Conservation (phyloP, 2,329 filamentous ascomycete genomes). For the Nemania serpens region DNA sequence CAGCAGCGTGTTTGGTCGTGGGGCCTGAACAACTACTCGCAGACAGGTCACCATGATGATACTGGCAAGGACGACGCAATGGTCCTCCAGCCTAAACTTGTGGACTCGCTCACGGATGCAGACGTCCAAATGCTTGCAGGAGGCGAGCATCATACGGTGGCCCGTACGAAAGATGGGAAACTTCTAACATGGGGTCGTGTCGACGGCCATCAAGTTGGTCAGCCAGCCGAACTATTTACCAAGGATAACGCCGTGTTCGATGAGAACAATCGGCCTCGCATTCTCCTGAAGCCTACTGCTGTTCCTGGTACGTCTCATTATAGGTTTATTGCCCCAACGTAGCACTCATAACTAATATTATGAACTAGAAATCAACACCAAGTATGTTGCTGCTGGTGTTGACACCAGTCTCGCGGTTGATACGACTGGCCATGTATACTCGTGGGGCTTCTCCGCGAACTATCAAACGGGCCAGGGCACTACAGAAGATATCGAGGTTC, state of each 20-base stretch:
- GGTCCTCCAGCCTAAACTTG: slow-evolving; percentile 71
- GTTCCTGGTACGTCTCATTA: slow-evolving; percentile 54
- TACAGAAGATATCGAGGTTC: slow-evolving; percentile 77
- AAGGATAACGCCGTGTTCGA: slow-evolving; percentile 67
- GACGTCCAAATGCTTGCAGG: slow-evolving; percentile 72
- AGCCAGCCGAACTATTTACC: slow-evolving; percentile 60
- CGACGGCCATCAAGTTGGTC: slow-evolving; percentile 57
- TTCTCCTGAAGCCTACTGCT: slow-evolving; percentile 68
- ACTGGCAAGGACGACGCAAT: slow-evolving; percentile 72
- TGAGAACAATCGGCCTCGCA: slow-evolving; percentile 67
- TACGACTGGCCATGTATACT: slow-evolving; percentile 70
- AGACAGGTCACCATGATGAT: slow-evolving; percentile 66
- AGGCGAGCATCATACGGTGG: slow-evolving; percentile 69
- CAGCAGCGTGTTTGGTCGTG: slow-evolving; percentile 70
- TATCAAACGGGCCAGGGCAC: slow-evolving; percentile 81
- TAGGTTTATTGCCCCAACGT: not conserved
- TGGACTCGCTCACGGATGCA: slow-evolving; percentile 66
- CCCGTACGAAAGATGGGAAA: slow-evolving; percentile 47
- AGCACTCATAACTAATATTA: slow-evolving; percentile 22
- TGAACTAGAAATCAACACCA: slow-evolving; percentile 53
- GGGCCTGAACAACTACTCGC: slow-evolving; percentile 74
- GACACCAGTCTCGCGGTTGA: slow-evolving; percentile 77
- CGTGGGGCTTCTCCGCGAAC: slow-evolving; percentile 80
- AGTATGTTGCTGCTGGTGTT: slow-evolving; percentile 64
- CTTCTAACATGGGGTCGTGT: slow-evolving; percentile 54